Conservation (phyloP, 441 rosid genomes). For the Viola pubescens region DNA sequence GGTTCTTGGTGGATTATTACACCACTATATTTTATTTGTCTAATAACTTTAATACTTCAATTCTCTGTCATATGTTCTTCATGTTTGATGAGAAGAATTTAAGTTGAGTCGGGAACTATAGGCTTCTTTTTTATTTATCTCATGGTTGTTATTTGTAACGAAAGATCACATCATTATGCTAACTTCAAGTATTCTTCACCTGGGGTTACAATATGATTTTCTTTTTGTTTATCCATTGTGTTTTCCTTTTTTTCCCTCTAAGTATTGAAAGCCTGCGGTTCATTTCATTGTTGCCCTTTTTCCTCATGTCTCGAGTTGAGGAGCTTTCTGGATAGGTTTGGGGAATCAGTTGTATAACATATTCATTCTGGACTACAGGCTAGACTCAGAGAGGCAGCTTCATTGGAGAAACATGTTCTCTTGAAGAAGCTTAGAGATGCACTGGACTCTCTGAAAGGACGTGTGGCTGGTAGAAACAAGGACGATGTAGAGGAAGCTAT, state of each 20-base stretch:
- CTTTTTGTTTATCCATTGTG: no score
- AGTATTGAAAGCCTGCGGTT: not conserved
- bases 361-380: conserved; percentile 47
- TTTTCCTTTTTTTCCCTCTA: no score
- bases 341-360: not conserved
- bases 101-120: not conserved
- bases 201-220: no score
- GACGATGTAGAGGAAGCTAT: conserved; percentile 95
- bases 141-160: no score
- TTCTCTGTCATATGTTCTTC: not conserved
- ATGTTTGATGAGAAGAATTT: not conserved
- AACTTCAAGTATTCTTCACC: no score
- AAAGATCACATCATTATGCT: not conserved
- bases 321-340: not conserved
- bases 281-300: not conserved
- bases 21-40: not conserved
- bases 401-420: conserved; percentile 93
- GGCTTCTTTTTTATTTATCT: conserved; percentile 1
- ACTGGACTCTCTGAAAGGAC: conserved; percentile 76
- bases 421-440: conserved; percentile 97
- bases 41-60: not conserved
- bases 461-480: conserved; percentile 86
- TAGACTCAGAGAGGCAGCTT: conserved; percentile 77
- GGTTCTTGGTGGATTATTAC: not conserved
- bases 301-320: conserved; percentile 2